These are phyloP conservation scores for Yamadazyma jaroonii DNA, from an alignment of 1,139 yeast species.

Conservation along the genomic window DNA sequence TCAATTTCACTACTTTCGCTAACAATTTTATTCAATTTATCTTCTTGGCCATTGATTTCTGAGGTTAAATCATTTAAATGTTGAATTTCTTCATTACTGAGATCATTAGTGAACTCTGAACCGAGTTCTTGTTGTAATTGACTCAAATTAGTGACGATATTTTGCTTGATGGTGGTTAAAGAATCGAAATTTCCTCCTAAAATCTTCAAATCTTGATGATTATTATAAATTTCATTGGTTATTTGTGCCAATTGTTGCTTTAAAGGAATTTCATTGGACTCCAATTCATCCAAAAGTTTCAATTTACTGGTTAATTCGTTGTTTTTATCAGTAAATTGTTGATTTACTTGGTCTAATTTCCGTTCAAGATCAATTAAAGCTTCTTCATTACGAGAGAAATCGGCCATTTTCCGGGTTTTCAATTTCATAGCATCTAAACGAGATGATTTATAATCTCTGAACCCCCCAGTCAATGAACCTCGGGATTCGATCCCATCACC, in stretches of 20 bases:
- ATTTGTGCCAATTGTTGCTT: slow-evolving; percentile 40
- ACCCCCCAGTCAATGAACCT: slow-evolving; percentile 92
- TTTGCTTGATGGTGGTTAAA: slow-evolving; percentile 22
- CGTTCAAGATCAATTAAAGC: slow-evolving; percentile 20
- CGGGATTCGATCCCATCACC: slow-evolving; percentile 85
- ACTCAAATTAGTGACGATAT: slow-evolving; percentile 26
- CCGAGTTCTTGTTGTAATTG: slow-evolving; percentile 51
- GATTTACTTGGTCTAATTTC: slow-evolving; percentile 25
- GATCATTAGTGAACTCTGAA: slow-evolving; percentile 52
- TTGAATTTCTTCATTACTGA: slow-evolving; percentile 38
- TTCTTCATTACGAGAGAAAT: slow-evolving; percentile 36
- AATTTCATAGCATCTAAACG: slow-evolving; percentile 67
- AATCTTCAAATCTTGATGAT: slow-evolving; percentile 41
- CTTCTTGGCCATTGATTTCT: slow-evolving; percentile 41
- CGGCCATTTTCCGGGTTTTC: slow-evolving; percentile 51
- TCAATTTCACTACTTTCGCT: slow-evolving; percentile 49
- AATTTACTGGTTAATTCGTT: slow-evolving; percentile 48
- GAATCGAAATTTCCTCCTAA: slow-evolving; percentile 21
- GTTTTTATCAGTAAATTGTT: slow-evolving; percentile 27
- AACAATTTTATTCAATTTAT: slow-evolving; percentile 39
- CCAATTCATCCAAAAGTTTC: slow-evolving; percentile 31
- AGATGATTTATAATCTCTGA: slow-evolving; percentile 64
- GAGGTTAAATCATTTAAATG: slow-evolving; percentile 38
- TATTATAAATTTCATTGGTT: slow-evolving; percentile 36
- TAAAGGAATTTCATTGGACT: slow-evolving; percentile 42